These are phyloP conservation scores for Helminthosporium solani DNA, from an alignment of 2,329 filamentous ascomycete genomes.

Conservation along the genomic window DNA sequence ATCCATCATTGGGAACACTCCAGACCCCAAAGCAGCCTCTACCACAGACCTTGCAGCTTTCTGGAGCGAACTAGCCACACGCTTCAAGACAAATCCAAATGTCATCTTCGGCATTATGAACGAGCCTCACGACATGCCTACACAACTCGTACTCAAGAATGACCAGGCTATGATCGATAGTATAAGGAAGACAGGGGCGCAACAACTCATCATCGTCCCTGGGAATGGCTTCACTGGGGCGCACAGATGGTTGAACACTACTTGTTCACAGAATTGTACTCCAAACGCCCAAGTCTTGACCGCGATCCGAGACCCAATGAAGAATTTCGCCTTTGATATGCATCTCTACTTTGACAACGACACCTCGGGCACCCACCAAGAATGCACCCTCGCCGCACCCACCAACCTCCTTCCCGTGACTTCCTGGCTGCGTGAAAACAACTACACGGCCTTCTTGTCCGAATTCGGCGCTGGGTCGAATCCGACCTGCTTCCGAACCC, in stretches of 20 bases:
- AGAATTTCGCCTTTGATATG: constrained; percentile 54
- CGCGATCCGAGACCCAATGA: constrained; percentile 48
- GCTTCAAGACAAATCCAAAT: constrained; percentile 46
- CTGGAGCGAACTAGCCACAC: constrained; percentile 51
- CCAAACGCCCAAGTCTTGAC: constrained; percentile 43
- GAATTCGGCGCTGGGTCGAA: constrained; percentile 51
- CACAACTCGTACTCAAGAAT: constrained; percentile 48
- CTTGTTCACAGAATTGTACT: constrained; percentile 33
- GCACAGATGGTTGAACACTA: constrained; percentile 47
- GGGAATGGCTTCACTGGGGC: constrained; percentile 55
- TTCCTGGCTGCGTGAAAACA: constrained; percentile 48
- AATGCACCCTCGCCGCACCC: constrained; percentile 46
- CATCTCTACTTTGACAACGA: constrained; percentile 56
- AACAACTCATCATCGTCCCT: constrained; percentile 52
- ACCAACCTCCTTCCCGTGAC: constrained; percentile 47
- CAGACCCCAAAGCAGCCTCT: constrained; percentile 49
- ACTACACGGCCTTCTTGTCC: constrained; percentile 52
- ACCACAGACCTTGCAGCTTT: constrained; percentile 52
- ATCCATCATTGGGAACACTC: constrained; percentile 52
- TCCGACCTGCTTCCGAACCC: constrained; percentile 44
- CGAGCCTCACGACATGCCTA: constrained; percentile 55
- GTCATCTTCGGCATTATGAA: constrained; percentile 56
- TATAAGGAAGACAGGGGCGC: constrained; percentile 48
- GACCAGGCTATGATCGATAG: constrained; percentile 51
- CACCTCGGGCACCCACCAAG: constrained; percentile 50